A percentile compares a stretch with the other conserved stretches of the same genome.
These are phyloP conservation scores for Solioccasus polychromus DNA, from an alignment of 768 basidiomycete species.

Conservation along the genomic window DNA sequence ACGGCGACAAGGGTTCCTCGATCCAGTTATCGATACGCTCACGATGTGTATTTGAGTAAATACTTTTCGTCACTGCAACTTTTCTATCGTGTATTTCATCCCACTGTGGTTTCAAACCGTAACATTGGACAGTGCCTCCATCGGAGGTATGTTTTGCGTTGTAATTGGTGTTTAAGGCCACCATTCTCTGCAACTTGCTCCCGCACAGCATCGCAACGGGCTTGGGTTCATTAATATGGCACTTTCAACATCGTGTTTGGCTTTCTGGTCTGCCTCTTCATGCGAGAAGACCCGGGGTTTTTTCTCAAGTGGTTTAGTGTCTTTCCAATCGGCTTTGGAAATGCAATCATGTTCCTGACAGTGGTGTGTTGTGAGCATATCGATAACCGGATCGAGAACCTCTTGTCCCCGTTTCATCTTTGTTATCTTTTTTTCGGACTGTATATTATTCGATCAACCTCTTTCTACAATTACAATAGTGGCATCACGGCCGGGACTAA, in stretches of 20 bases:
- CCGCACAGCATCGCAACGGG: constrained; percentile 14
- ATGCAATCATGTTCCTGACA: constrained; percentile 12
- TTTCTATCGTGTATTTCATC: constrained; percentile 12
- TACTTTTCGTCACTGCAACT: constrained; percentile 12
- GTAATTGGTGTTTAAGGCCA: too few species aligned
- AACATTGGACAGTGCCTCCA: constrained; percentile 6
- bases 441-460: too few species aligned
- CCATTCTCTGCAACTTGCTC: constrained; percentile 1
- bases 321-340: constrained; percentile 18
- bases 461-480: too few species aligned
- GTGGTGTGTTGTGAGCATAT: too few species aligned
- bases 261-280: constrained; percentile 9
- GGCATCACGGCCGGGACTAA: not conserved
- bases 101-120: constrained; percentile 18
- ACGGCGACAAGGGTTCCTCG: too few species aligned
- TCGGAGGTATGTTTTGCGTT: constrained; percentile 10
- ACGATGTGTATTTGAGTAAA: constrained; percentile 7
- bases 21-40: too few species aligned
- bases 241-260: constrained; percentile 9
- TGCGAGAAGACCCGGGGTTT: constrained; percentile 7
- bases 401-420: too few species aligned
- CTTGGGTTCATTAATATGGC: constrained; percentile 11
- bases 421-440: too few species aligned
- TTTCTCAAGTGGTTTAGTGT: constrained; percentile 12
- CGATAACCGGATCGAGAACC: too few species aligned